A percentile compares a stretch with the other conserved stretches of the same genome.
These are phyloP conservation scores for Ogataea hybrid DNA, from an alignment of 1,139 yeast species.

Conservation along the genomic window DNA sequence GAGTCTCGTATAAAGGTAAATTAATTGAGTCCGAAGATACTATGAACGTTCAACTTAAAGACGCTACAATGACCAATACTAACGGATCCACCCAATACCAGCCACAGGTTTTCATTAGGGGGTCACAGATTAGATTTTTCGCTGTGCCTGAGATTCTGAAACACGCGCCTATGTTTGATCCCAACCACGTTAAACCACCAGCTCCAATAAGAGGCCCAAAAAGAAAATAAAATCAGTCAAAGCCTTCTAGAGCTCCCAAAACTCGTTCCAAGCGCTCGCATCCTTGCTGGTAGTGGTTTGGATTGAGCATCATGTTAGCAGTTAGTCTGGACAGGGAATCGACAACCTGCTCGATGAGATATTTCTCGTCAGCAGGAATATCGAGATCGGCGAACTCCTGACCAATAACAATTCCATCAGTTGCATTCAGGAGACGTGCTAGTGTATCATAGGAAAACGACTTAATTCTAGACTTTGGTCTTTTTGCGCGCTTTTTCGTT, in stretches of 20 bases:
- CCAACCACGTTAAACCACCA: conserved; percentile 62
- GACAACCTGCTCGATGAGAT: conserved; percentile 76
- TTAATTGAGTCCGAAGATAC: conserved; percentile 70
- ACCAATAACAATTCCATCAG: conserved; percentile 62
- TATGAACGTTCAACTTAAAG: conserved; percentile 87
- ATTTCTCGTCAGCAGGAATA: conserved; percentile 74
- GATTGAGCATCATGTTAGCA: conserved; percentile 86
- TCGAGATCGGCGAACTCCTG: conserved; percentile 74
- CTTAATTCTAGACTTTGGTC: conserved; percentile 21
- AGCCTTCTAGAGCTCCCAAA: conserved; percentile 82
- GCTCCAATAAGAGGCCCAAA: conserved; percentile 64
- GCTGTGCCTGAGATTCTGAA: conserved; percentile 85
- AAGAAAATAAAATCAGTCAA: conserved; percentile 36
- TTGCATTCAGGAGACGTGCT: conserved; percentile 56
- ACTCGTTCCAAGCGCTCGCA: conserved; percentile 76
- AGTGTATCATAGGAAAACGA: conserved; percentile 61
- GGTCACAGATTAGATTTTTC: conserved; percentile 83
- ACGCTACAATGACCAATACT: conserved; percentile 74
- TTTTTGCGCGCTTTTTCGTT: conserved; percentile 15
- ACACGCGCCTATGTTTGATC: conserved; percentile 84
- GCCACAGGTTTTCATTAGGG: conserved; percentile 87
- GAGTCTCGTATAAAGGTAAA: conserved; percentile 86
- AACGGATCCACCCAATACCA: conserved; percentile 76
- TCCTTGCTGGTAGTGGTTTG: conserved; percentile 78
- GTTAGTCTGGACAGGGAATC: conserved; percentile 82